Evolutionary conservation across 768 basidiomycete genomes (phyloP).

Genomic region (Kockovaella imperatae): DNA sequence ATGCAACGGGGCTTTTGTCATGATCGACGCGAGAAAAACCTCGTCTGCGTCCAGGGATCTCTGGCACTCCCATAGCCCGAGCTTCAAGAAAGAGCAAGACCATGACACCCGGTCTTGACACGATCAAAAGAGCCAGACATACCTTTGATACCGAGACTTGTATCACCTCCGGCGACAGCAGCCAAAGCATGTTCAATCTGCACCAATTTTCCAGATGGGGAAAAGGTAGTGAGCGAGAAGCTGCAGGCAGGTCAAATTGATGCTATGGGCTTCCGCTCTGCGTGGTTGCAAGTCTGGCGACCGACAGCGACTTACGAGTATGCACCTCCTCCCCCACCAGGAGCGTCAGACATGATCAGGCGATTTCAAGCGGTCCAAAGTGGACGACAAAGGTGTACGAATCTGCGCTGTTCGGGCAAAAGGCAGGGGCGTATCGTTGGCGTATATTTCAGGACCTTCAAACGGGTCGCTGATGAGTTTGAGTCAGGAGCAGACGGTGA

Average conservation of each 20-base stretch:
- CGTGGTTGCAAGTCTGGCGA: neutral
- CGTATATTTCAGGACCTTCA: no score
- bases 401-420: no score
- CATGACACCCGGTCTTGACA: neutral
- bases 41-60: no score
- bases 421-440: no score
- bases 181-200: slow-evolving; percentile 99
- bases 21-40: neutral
- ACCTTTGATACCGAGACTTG: slow-evolving; percentile 98
- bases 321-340: no score
- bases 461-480: no score
- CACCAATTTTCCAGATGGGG: slow-evolving; percentile 92
- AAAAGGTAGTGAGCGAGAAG: slow-evolving; percentile 99
- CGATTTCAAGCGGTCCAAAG: no score
- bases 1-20: neutral
- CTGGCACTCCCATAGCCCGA: no score
- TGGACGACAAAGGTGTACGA: no score
- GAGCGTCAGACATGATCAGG: no score
- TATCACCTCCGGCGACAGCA: slow-evolving; percentile 88
- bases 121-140: slow-evolving; percentile 20
- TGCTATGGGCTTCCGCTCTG: neutral
- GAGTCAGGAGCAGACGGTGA: no score
- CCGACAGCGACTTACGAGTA: slow-evolving; percentile 17
- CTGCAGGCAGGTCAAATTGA: slow-evolving; percentile 47
- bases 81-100: no score